A percentile compares a stretch with the other conserved stretches of the same genome.
Evolutionary conservation across 2,329 filamentous ascomycete genomes (phyloP).

Genomic region (Mollisiaceae sp.): DNA sequence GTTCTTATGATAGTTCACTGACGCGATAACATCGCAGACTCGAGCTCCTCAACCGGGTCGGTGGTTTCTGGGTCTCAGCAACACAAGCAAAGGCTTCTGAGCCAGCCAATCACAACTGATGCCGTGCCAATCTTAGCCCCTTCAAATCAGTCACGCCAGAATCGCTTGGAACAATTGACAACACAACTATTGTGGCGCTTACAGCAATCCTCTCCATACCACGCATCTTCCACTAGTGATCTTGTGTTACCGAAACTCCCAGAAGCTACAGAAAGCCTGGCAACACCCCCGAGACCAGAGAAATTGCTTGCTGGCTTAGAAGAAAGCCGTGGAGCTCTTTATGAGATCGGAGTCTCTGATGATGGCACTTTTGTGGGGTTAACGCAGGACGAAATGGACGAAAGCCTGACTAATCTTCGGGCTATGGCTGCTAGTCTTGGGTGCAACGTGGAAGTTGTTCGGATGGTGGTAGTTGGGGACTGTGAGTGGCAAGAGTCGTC

Average conservation of each 20-base stretch:
- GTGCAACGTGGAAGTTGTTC: constrained; percentile 80
- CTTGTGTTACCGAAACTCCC: constrained; percentile 78
- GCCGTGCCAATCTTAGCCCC: constrained; percentile 32
- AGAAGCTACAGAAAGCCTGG: constrained; percentile 58
- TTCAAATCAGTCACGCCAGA: constrained; percentile 72
- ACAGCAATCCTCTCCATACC: constrained; percentile 92
- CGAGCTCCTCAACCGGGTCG: constrained; percentile 69
- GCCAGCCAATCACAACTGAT: constrained; percentile 22
- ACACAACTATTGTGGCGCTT: constrained; percentile 94
- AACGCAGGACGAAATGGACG: constrained; percentile 87
- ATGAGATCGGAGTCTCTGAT: constrained; percentile 95
- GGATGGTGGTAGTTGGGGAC: constrained; percentile 82
- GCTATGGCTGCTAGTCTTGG: constrained; percentile 94
- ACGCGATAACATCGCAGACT: constrained; percentile 46
- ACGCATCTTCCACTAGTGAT: constrained; percentile 78
- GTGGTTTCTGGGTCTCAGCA: constrained; percentile 47
- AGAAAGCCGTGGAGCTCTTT: constrained; percentile 89
- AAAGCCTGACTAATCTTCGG: constrained; percentile 82
- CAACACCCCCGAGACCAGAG: constrained; percentile 53
- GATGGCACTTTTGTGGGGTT: constrained; percentile 90
- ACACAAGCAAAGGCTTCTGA: constrained; percentile 30
- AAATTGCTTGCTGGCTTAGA: constrained; percentile 80
- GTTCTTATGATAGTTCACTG: neutral
- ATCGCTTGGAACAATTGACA: constrained; percentile 86
- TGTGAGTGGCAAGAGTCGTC: constrained; percentile 67